Conservation (phyloP, 805 yeast genomes). For the Barnettozyma pratensis region DNA sequence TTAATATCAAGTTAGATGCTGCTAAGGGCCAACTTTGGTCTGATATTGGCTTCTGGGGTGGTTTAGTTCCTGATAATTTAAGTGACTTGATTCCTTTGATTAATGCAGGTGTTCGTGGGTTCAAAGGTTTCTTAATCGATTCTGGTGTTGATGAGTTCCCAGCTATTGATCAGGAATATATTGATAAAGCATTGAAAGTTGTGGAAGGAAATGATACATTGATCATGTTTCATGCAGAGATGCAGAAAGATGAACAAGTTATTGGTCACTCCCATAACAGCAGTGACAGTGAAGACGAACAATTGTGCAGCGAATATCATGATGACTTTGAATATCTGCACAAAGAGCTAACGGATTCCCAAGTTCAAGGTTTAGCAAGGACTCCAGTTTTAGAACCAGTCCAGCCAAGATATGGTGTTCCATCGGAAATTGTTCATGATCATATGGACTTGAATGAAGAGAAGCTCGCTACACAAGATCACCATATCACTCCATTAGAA, state of each 20-base stretch:
- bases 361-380: slow-evolving; percentile 47
- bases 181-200: slow-evolving; percentile 57
- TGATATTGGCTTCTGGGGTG: slow-evolving; percentile 97
- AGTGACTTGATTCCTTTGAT: slow-evolving; percentile 69
- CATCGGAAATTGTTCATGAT: slow-evolving; percentile 28
- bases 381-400: slow-evolving; percentile 54
- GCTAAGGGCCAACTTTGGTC: slow-evolving; percentile 84
- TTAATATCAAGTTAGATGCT: slow-evolving; percentile 69
- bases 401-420: slow-evolving; percentile 51
- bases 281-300: slow-evolving; percentile 26
- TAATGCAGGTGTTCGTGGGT: slow-evolving; percentile 86
- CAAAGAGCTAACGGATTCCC: slow-evolving; percentile 40
- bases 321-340: slow-evolving; percentile 4
- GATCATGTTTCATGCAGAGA: slow-evolving; percentile 91
- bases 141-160: slow-evolving; percentile 98
- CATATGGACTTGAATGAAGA: slow-evolving; percentile 18
- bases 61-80: slow-evolving; percentile 76
- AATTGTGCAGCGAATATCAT: slow-evolving; percentile 3
- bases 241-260: slow-evolving; percentile 37
- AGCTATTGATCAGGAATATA: slow-evolving; percentile 60
- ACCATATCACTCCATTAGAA: slow-evolving; percentile 31
- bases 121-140: slow-evolving; percentile 88
- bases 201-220: slow-evolving; percentile 64
- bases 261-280: slow-evolving; percentile 27
- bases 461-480: not conserved